Percentiles rank a stretch among this genome's conserved stretches.
Evolutionary conservation across 257 asterid genomes (phyloP).

Genomic region (Knoxia roxburghii): DNA sequence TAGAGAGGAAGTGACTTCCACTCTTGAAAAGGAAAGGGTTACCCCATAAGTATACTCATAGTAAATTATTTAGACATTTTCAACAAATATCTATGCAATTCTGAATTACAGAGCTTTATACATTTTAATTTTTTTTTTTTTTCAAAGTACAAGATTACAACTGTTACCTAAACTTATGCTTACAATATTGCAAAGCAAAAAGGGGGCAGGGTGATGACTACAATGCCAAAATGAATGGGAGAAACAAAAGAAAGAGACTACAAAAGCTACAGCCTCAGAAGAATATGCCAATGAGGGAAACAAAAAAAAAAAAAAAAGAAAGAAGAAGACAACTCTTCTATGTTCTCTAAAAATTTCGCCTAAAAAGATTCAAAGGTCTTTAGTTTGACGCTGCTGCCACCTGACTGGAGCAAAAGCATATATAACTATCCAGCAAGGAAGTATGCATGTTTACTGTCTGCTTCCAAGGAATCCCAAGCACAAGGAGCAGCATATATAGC

Average conservation of each 20-base stretch:
- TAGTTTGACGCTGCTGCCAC: not conserved
- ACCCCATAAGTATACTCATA: no score
- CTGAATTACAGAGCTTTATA: constrained; percentile 7
- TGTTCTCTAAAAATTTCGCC: constrained; percentile 1
- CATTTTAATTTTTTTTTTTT: constrained; percentile 15
- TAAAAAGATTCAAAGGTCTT: constrained; percentile 5
- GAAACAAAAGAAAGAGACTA: not conserved
- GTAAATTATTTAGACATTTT: constrained; percentile 7
- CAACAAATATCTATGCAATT: constrained; percentile 1
- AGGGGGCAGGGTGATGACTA: not conserved
- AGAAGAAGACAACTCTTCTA: constrained; percentile 3
- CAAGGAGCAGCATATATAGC: no score
- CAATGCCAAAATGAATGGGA: constrained; percentile 19
- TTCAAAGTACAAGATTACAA: constrained; percentile 4
- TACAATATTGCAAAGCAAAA: not conserved
- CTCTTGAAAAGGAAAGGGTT: no score
- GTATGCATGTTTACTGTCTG: not conserved
- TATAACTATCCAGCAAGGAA: not conserved
- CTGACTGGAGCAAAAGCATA: not conserved
- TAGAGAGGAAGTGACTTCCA: no score
- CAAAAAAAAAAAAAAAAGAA: no score
- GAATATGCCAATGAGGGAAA: constrained; percentile 3
- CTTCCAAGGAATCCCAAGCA: not conserved
- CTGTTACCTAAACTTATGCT: constrained; percentile 14
- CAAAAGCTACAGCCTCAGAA: constrained; percentile 11